These are phyloP conservation scores for Lasiosphaeris hirsuta DNA, from an alignment of 495 filamentous ascomycete genomes.

Conservation along the genomic window DNA sequence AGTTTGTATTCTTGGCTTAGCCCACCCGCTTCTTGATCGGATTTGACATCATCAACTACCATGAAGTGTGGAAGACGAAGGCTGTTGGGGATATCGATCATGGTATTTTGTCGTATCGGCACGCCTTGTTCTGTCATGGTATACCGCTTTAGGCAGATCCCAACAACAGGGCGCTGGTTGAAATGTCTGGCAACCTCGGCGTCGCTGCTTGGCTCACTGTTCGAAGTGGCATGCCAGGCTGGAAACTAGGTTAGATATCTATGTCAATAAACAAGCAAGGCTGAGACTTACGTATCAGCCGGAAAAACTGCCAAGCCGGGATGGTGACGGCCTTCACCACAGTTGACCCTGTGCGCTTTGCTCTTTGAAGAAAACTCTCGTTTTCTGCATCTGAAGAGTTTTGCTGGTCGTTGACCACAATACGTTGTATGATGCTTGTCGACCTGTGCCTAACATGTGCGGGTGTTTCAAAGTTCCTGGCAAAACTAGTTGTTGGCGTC, in stretches of 20 bases:
- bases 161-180: slow-evolving; percentile 70
- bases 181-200: slow-evolving; percentile 48
- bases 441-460: slow-evolving; percentile 37
- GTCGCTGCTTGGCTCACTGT: slow-evolving; percentile 41
- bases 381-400: slow-evolving; percentile 36
- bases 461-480: slow-evolving; percentile 17
- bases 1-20: slow-evolving; percentile 69
- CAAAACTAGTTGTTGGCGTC: slow-evolving; percentile 13
- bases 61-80: slow-evolving; percentile 89
- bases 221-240: slow-evolving; percentile 62
- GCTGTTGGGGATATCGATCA: slow-evolving; percentile 88
- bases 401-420: slow-evolving; percentile 39
- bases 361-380: slow-evolving; percentile 34
- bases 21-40: slow-evolving; percentile 60
- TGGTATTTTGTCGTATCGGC: slow-evolving; percentile 67
- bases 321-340: slow-evolving; percentile 84
- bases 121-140: slow-evolving; percentile 66
- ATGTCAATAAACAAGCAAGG: neutral
- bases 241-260: slow-evolving; percentile 55
- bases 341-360: slow-evolving; percentile 42
- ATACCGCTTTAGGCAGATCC: slow-evolving; percentile 90
- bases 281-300: slow-evolving; percentile 65
- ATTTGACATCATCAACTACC: slow-evolving; percentile 60
- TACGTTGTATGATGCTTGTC: slow-evolving; percentile 48
- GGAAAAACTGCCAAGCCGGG: slow-evolving; percentile 98